Conservation (phyloP, 2,329 filamentous ascomycete genomes). For the Paraphaeosphaeria sporulosa region DNA sequence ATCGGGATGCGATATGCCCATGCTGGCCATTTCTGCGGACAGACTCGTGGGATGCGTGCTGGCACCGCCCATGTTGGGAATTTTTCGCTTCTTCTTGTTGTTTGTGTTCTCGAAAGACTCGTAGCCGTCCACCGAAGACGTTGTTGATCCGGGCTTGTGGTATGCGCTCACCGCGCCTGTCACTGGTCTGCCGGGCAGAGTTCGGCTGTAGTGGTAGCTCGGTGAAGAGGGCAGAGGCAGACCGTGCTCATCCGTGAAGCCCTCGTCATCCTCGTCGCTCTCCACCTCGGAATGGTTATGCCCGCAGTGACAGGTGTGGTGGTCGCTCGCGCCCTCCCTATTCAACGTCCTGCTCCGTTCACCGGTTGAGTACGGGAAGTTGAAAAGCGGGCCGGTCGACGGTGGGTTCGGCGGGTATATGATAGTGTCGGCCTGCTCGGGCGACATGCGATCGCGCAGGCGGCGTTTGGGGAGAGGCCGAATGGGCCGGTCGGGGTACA, state of each 20-base stretch:
- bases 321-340: constrained; percentile 61
- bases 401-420: constrained; percentile 81
- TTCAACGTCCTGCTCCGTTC: constrained; percentile 38
- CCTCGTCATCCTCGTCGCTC: constrained; percentile 63
- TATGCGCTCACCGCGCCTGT: constrained; percentile 40
- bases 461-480: constrained; percentile 89
- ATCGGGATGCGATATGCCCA: constrained; percentile 64
- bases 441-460: constrained; percentile 84
- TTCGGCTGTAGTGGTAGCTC: constrained; percentile 47
- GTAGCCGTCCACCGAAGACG: constrained; percentile 83
- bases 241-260: constrained; percentile 48
- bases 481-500: constrained; percentile 90
- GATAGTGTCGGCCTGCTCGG: constrained; percentile 83
- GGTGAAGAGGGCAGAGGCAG: constrained; percentile 51
- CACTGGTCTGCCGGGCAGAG: constrained; percentile 36
- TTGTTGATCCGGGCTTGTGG: constrained; percentile 62
- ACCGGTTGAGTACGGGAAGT: constrained; percentile 63
- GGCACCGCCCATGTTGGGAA: constrained; percentile 83
- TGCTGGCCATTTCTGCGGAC: constrained; percentile 69
- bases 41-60: constrained; percentile 64
- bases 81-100: constrained; percentile 99
- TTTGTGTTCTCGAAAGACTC: constrained; percentile 98
- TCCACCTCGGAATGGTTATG: constrained; percentile 60
- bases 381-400: constrained; percentile 76
- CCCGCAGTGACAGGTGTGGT: constrained; percentile 56